These are phyloP conservation scores for Amylostereum areolatum DNA, from an alignment of 1,284 basidiomycete species.

Conservation along the genomic window DNA sequence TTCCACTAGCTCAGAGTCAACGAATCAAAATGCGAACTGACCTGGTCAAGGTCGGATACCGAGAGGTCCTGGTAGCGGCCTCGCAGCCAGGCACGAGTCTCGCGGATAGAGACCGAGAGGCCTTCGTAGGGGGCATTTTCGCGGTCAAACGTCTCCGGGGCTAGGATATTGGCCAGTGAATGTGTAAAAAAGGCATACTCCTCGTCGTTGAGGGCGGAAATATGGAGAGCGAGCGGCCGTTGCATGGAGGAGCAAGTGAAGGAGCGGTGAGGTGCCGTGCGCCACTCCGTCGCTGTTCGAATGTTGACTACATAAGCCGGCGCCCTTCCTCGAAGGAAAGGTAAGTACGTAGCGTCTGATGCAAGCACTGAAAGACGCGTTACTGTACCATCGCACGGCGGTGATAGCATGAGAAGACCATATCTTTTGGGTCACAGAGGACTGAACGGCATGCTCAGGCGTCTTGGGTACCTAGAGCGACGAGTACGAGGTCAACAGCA, in stretches of 20 bases:
- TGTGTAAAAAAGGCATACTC: constrained; percentile 64
- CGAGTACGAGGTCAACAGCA: too few relatives aligned
- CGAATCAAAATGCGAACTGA: constrained; percentile 19
- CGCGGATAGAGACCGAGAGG: constrained; percentile 49
- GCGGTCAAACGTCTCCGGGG: constrained; percentile 20
- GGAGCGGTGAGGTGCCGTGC: too few relatives aligned
- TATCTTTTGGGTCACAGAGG: too few relatives aligned
- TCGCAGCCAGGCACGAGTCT: constrained; percentile 67
- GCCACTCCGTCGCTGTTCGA: too few relatives aligned
- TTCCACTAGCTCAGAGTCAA: background rate
- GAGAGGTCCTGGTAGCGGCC: constrained; percentile 56
- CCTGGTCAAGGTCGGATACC: constrained; percentile 52
- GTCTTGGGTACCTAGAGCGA: too few relatives aligned
- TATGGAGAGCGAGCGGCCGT: constrained; percentile 58
- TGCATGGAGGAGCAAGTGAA: constrained; percentile 23
- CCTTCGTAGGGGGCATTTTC: constrained; percentile 47
- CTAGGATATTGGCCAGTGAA: constrained; percentile 50
- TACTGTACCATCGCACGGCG: too few relatives aligned
- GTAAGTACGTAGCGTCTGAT: too few relatives aligned
- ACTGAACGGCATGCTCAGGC: too few relatives aligned
- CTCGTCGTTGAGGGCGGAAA: constrained; percentile 65
- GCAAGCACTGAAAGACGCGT: too few relatives aligned
- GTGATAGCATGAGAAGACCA: too few relatives aligned
- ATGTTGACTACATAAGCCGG: too few relatives aligned
- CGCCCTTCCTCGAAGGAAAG: too few relatives aligned